Percentiles rank a stretch among this genome's conserved stretches.
Conservation (phyloP, 306 rosid species). For the Calophaca sinica region DNA sequence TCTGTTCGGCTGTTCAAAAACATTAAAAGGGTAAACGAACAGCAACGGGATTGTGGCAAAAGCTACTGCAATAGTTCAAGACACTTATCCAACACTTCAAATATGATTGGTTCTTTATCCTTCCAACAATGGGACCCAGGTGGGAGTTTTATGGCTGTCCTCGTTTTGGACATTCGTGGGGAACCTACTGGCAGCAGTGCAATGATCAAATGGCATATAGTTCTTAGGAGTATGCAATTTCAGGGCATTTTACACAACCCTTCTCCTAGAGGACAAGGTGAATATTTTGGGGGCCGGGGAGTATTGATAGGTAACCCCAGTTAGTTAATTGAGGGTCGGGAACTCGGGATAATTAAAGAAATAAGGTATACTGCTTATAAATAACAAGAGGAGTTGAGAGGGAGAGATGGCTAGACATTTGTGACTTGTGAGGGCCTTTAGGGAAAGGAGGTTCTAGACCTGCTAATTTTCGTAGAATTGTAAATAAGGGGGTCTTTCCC, state of each 20-base stretch:
- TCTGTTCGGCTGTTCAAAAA: no score
- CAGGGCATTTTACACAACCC: constrained; percentile 1
- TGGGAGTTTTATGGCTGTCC: background rate
- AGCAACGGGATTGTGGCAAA: no score
- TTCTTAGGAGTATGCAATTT: background rate
- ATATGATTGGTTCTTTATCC: background rate
- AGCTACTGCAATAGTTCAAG: no score
- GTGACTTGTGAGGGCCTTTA: background rate
- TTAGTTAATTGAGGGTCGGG: background rate
- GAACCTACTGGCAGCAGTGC: background rate
- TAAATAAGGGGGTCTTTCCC: background rate
- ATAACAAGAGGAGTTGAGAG: background rate
- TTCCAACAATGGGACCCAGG: background rate
- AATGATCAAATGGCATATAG: background rate
- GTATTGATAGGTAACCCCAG: background rate
- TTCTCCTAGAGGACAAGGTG: background rate
- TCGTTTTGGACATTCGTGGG: background rate
- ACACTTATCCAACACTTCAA: background rate
- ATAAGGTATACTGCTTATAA: background rate
- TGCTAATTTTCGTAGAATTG: background rate
- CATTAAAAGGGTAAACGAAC: no score
- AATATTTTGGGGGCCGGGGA: background rate
- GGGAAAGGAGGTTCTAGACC: background rate
- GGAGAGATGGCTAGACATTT: background rate
- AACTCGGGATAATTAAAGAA: background rate